Evolutionary conservation across 148 eudicot species (phyloP).

Genomic region (Salicornia ramosissima): DNA sequence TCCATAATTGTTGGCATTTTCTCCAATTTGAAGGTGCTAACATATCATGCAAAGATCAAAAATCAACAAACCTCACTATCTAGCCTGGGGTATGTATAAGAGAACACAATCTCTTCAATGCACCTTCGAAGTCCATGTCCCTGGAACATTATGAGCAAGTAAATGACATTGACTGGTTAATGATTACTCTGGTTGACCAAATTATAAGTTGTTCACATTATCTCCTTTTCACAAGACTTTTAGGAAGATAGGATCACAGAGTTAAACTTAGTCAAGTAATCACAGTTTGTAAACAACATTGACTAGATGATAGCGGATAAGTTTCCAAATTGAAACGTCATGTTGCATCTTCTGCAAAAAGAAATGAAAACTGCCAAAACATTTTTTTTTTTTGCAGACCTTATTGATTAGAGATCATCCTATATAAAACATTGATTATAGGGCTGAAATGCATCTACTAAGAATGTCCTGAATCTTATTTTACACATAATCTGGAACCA

Average conservation of each 20-base stretch:
- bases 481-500: neutral
- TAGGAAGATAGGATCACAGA: too few species aligned
- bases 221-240: too few species aligned
- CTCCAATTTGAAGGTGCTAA: neutral
- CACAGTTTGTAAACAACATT: neutral
- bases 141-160: conserved; percentile 36
- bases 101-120: conserved; percentile 79
- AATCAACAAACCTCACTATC: conserved; percentile 69
- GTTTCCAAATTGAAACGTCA: too few species aligned
- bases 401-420: too few species aligned
- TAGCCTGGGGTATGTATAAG: conserved; percentile 80
- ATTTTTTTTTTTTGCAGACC: neutral
- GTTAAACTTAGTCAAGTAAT: too few species aligned
- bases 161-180: neutral
- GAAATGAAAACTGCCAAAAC: neutral
- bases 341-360: neutral
- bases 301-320: neutral
- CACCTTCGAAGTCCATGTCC: conserved; percentile 60
- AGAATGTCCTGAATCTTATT: neutral
- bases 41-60: neutral
- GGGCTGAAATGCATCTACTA: too few species aligned
- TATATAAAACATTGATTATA: neutral
- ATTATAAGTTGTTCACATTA: neutral
- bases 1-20: neutral
- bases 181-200: neutral